Evolutionary conservation across 192 early-diverging fungal species (phyloP), one percentile per base, ranked within the genome.

Genomic region (Entomortierella beljakovae): DNA sequence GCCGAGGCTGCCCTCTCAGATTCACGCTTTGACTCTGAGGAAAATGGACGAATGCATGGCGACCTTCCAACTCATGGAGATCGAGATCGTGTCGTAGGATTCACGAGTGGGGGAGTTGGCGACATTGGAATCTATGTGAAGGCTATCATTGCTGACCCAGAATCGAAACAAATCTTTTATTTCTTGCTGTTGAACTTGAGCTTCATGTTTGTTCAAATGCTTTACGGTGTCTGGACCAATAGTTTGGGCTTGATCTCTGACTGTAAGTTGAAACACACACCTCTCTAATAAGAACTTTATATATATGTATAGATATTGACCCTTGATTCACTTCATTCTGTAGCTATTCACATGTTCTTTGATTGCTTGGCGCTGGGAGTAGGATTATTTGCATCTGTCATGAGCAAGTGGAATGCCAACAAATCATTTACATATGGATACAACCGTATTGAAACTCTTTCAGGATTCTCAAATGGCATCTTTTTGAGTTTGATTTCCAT

Each of bases 341-440:
- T 51, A 89, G 97, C 97, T 20, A 94, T 97, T 57, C 97, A 99
- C 81, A 99, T 99, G 97, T 89, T 97, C 62, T 99, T 99, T 83
- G 97, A 99, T 82, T 96, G 94, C 61, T 85, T 97, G 77, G 96
- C 96, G 7, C 71, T 99, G 67, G 93, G 92, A 3, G 88, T 97
- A 35, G 94, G 94, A 29, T 80, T 99, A 10, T 85, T 92, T 58
- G 97, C 97, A 9, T 89, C 93, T 2, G 94, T 97, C 2, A 92
- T 97, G 87, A 90, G 90, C 63, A 96, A 94, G 79, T 96, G 97
- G 94, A 94, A 90, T 20, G 83, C 91, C n/a, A 94, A 93, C 61
- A 87, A 88, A 33, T 81, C 89, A 26, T 98, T 85, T 64, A 86
- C 92, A 15, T 95, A 92, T 80, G 94, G 71, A 29, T 99, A 94